Evolutionary conservation across 2,329 filamentous ascomycete species (phyloP).

Genomic region (Zalaria obscura): DNA sequence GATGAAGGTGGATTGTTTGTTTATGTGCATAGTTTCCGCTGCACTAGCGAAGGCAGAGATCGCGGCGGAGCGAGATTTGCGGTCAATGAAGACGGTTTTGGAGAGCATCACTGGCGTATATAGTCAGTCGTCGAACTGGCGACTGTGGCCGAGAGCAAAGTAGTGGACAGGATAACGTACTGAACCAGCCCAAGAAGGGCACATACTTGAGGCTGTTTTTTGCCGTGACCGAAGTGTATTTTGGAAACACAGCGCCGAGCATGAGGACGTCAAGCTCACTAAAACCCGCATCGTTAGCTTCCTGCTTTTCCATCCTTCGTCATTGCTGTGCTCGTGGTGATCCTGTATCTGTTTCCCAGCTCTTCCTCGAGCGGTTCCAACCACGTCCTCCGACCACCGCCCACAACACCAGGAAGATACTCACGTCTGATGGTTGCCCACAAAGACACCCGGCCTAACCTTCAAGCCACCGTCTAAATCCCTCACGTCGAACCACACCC

Average conservation of each 20-base stretch:
- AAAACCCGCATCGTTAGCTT: not conserved
- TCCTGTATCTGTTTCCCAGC: no score
- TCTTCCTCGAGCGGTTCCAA: no score
- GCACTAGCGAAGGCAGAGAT: slow-evolving; percentile 75
- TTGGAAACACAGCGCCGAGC: slow-evolving; percentile 78
- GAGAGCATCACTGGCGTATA: slow-evolving; percentile 51
- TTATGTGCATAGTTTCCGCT: slow-evolving; percentile 59
- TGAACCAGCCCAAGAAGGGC: slow-evolving; percentile 92
- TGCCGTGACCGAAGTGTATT: slow-evolving; percentile 82
- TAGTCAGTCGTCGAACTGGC: slow-evolving; percentile 2
- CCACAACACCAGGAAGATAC: slow-evolving; percentile 7
- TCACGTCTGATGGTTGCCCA: slow-evolving; percentile 83
- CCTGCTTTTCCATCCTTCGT: no score
- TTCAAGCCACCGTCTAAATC: slow-evolving; percentile 47
- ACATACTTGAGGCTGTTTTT: slow-evolving; percentile 69
- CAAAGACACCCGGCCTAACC: slow-evolving; percentile 71
- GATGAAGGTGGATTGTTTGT: slow-evolving; percentile 60
- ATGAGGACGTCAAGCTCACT: slow-evolving; percentile 83
- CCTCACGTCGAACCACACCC: slow-evolving; percentile 61
- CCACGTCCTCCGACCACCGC: no score
- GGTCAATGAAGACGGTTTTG: slow-evolving; percentile 90
- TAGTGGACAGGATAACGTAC: slow-evolving; percentile 16
- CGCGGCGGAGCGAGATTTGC: slow-evolving; percentile 68
- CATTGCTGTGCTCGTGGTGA: no score
- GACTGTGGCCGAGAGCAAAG: not conserved